Conservation (phyloP, 2,329 filamentous ascomycete genomes). For the Talaromyces sp. region DNA sequence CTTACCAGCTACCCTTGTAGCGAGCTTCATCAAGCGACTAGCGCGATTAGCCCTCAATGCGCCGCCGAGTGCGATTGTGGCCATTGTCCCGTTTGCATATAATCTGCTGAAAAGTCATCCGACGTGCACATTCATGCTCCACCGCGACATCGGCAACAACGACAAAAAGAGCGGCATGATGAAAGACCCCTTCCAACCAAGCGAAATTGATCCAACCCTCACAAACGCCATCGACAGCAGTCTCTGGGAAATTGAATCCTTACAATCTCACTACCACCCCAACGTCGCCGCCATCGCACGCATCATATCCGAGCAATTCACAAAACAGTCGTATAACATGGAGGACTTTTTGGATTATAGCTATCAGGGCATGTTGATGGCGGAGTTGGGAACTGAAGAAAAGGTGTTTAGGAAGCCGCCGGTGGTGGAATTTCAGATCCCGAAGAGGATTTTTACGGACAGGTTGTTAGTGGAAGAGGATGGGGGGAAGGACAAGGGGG, state of each 20-base stretch:
- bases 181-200: conserved; percentile 72
- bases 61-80: conserved; percentile 84
- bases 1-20: conserved; percentile 83
- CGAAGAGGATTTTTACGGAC: conserved; percentile 69
- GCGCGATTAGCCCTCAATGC: conserved; percentile 79
- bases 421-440: conserved; percentile 90
- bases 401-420: conserved; percentile 77
- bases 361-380: conserved; percentile 72
- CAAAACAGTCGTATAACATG: conserved; percentile 89
- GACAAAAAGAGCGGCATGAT: conserved; percentile 55
- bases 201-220: conserved; percentile 76
- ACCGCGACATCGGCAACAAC: conserved; percentile 64
- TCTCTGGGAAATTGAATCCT: conserved; percentile 88
- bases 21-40: conserved; percentile 94
- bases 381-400: conserved; percentile 61
- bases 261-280: conserved; percentile 92
- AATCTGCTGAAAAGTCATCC: conserved; percentile 90
- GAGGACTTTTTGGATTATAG: conserved; percentile 97
- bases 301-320: conserved; percentile 95
- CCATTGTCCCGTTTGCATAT: conserved; percentile 88
- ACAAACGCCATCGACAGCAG: conserved; percentile 87
- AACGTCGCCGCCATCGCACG: conserved; percentile 92
- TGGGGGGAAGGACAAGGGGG: conserved; percentile 37
- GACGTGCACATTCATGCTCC: conserved; percentile 92
- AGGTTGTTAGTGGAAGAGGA: conserved; percentile 40